Conservation (phyloP, 1,284 basidiomycete genomes). For the Takashimella tepidaria region DNA sequence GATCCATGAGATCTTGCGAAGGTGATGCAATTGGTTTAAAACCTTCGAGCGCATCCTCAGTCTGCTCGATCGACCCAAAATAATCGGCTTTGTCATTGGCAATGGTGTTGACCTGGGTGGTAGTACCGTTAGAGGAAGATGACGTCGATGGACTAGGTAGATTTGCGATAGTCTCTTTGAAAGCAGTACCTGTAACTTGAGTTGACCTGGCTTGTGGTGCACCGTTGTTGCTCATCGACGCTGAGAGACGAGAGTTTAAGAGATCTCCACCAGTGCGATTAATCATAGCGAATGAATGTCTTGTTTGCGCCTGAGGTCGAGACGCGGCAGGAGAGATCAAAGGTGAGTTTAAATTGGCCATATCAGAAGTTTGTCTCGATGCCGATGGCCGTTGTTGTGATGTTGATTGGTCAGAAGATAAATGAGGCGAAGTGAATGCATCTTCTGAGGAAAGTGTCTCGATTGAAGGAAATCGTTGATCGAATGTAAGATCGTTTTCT, state of each 20-base stretch:
- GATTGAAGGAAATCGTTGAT: constrained; percentile 43
- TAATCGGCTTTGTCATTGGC: constrained; percentile 13
- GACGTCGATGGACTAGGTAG: background rate
- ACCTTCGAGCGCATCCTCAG: background rate
- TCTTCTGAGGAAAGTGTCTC: constrained; percentile 29
- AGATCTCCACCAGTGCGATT: constrained; percentile 40
- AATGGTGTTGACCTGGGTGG: no score
- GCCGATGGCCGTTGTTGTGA: constrained; percentile 1
- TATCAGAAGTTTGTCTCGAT: background rate
- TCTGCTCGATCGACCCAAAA: constrained; percentile 10
- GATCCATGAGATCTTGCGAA: background rate
- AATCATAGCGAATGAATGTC: constrained; percentile 27
- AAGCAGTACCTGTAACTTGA: constrained; percentile 48
- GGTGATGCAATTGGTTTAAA: background rate
- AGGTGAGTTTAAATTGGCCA: background rate
- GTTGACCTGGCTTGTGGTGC: constrained; percentile 36
- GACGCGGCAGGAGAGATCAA: constrained; percentile 22
- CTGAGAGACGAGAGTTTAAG: constrained; percentile 4
- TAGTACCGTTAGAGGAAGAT: no score
- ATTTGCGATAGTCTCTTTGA: constrained; percentile 21
- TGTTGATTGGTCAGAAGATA: no score
- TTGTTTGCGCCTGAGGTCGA: constrained; percentile 1
- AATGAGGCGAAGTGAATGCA: constrained; percentile 9
- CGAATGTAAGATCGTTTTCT: constrained; percentile 34
- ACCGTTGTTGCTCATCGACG: constrained; percentile 4